Percentiles rank a stretch among this genome's conserved stretches.
These are phyloP conservation scores for Fusarium tjaetaba DNA, from an alignment of 2,329 filamentous ascomycete species.

Conservation along the genomic window DNA sequence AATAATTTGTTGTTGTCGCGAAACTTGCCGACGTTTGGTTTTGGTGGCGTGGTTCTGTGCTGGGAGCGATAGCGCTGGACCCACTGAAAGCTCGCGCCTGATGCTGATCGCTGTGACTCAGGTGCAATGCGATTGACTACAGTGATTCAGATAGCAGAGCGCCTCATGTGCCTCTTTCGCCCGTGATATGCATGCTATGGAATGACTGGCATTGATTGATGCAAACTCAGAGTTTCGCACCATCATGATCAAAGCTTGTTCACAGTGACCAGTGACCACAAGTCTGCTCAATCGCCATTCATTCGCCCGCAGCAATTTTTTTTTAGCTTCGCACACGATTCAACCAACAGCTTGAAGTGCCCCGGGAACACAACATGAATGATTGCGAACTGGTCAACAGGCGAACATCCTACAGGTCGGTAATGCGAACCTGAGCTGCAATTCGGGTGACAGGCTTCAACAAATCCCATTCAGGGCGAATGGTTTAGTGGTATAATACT, in stretches of 20 bases:
- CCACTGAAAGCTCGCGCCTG: background rate
- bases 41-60: background rate
- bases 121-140: no score
- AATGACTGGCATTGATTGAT: no score
- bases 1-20: rapidly evolving
- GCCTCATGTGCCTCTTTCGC: no score
- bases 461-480: constrained; percentile 14
- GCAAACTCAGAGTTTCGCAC: no score
- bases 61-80: background rate
- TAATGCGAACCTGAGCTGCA: rapidly evolving
- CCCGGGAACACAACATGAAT: rapidly evolving
- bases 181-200: no score
- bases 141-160: no score
- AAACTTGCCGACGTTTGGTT: rapidly evolving
- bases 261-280: rapidly evolving
- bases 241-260: no score
- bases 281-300: no score
- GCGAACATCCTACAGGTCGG: rapidly evolving
- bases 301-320: background rate
- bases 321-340: rapidly evolving
- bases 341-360: no score
- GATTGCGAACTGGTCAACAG: rapidly evolving
- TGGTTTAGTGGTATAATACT: constrained; percentile 33
- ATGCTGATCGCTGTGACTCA: background rate
- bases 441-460: rapidly evolving